Conservation (phyloP, 148 eudicot genomes). For the Selenicereus undatus region DNA sequence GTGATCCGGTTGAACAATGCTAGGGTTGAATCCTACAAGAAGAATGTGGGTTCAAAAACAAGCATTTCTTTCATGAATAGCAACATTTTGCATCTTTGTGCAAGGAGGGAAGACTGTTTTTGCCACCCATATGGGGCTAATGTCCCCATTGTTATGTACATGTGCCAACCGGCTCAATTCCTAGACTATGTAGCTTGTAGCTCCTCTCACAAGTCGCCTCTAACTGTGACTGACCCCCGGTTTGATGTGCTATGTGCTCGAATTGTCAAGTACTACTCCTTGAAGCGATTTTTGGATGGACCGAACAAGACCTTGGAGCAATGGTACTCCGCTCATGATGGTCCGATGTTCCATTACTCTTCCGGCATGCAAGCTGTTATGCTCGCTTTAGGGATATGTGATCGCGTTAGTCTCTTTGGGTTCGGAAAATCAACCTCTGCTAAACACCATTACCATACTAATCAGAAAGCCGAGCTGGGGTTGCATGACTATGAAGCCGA, state of each 20-base stretch:
- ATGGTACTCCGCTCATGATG: conserved; percentile 68
- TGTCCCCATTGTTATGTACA: conserved; percentile 72
- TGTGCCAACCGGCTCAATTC: conserved; percentile 82
- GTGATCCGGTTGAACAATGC: conserved; percentile 90
- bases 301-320: conserved; percentile 41
- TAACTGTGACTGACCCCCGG: conserved; percentile 60
- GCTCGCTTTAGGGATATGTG: conserved; percentile 79
- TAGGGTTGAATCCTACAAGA: conserved; percentile 35
- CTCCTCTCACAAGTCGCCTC: conserved; percentile 57
- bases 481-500: conserved; percentile 86
- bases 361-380: conserved; percentile 92
- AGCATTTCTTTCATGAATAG: conserved; percentile 76
- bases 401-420: conserved; percentile 67
- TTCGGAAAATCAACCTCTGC: conserved; percentile 64
- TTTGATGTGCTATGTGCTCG: conserved; percentile 66
- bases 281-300: conserved; percentile 47
- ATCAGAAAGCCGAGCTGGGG: conserved; percentile 69
- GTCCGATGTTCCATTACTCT: conserved; percentile 75
- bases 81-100: conserved; percentile 75
- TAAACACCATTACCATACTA: conserved; percentile 87
- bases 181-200: conserved; percentile 70
- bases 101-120: conserved; percentile 56
- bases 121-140: conserved; percentile 76
- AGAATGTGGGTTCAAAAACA: conserved; percentile 67
- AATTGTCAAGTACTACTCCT: conserved; percentile 81